phyloP scores from a whole-genome alignment of 208 protist species.

The Blastocrithidia nonstop region DNA sequence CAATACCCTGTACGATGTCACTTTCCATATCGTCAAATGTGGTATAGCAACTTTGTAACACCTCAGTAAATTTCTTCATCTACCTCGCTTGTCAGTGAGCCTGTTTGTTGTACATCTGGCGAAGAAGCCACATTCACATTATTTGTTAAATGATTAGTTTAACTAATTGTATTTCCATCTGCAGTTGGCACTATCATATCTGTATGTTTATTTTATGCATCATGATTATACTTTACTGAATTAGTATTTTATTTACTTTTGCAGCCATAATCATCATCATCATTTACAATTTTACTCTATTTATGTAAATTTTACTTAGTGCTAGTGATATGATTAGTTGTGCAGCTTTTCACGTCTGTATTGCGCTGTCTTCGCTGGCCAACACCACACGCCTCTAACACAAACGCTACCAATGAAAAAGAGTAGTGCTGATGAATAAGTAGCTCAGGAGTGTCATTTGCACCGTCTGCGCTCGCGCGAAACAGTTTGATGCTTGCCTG shows the following conservation, averaged over 20 bases:
- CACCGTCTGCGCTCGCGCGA: slow-evolving; percentile 33
- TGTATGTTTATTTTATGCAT: not conserved
- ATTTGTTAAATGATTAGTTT: too few relatives aligned
- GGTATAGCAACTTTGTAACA: slow-evolving; percentile 93
- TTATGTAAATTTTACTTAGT: not conserved
- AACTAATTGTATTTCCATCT: not conserved
- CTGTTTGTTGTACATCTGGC: too few relatives aligned
- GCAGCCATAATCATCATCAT: not conserved
- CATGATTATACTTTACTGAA: too few relatives aligned
- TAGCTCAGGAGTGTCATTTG: slow-evolving; percentile 24
- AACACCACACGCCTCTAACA: slow-evolving; percentile 39
- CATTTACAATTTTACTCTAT: not conserved
- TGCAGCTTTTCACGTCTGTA: not conserved
- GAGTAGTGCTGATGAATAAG: slow-evolving; percentile 27
- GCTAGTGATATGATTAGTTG: not conserved
- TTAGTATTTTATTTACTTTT: not conserved
- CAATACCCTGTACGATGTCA: slow-evolving; percentile 22
- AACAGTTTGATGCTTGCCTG: slow-evolving; percentile 34
- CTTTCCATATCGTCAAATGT: slow-evolving; percentile 92
- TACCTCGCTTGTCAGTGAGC: not conserved
- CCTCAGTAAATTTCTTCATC: slow-evolving; percentile 51
- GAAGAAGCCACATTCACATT: too few relatives aligned
- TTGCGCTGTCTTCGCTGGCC: slow-evolving; percentile 1
- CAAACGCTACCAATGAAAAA: slow-evolving; percentile 51
- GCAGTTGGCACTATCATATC: not conserved